Conservation (phyloP, 345 rosid genomes). For the Syzygium jambos region DNA sequence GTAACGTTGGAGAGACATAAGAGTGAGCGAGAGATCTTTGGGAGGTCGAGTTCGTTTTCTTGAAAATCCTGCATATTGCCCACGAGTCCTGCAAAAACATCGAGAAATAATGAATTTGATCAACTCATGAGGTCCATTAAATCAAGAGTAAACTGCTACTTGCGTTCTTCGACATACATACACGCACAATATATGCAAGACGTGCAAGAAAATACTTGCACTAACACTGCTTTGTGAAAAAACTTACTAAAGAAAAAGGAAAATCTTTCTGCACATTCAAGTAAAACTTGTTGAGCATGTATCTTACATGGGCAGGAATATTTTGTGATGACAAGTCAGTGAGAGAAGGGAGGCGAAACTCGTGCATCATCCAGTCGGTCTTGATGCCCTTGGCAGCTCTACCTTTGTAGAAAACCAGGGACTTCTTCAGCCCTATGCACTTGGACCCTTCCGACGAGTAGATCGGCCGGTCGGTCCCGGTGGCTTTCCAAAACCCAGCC, state of each 20-base stretch:
- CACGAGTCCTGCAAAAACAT: conserved; percentile 60
- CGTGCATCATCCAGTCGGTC: conserved; percentile 99
- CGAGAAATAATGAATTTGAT: not conserved
- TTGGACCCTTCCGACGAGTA: conserved; percentile 76
- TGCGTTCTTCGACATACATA: no score
- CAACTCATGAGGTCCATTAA: not conserved
- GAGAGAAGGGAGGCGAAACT: conserved; percentile 84
- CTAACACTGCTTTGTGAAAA: not conserved
- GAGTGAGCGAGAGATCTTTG: conserved; percentile 34
- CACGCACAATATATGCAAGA: not conserved
- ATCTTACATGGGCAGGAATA: conserved; percentile 52
- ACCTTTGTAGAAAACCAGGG: conserved; percentile 87
- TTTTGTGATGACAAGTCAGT: conserved; percentile 26
- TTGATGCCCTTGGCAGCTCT: conserved; percentile 90
- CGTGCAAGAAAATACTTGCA: not conserved
- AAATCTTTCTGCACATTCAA: not conserved
- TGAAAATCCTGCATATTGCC: conserved; percentile 96
- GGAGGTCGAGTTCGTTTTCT: conserved; percentile 61
- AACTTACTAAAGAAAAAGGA: not conserved
- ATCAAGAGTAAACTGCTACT: not conserved
- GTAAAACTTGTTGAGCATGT: not conserved
- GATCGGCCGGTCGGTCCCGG: conserved; percentile 91
- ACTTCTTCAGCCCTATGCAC: conserved; percentile 91
- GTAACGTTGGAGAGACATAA: conserved; percentile 49
- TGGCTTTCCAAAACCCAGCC: conserved; percentile 96